A percentile compares a stretch with the other conserved stretches of the same genome.
phyloP scores from a whole-genome alignment of 2,329 filamentous ascomycete species.

The Claviceps fusiformis region DNA sequence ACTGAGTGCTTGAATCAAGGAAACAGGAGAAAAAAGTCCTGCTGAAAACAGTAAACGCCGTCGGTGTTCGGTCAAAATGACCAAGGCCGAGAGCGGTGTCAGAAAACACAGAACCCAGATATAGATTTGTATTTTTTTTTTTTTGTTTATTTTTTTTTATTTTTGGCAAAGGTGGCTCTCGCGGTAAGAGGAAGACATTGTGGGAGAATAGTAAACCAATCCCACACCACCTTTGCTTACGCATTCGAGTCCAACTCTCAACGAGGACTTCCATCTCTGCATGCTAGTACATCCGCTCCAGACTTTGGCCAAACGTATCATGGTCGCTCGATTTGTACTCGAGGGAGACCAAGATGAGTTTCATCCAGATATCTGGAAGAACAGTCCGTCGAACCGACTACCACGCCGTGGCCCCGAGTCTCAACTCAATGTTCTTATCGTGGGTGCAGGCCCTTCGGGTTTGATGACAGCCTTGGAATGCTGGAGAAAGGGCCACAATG shows the following conservation, averaged over 20 bases:
- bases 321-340: neutral
- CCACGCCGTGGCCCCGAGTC: constrained; percentile 1
- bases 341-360: neutral
- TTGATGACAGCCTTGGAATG: constrained; percentile 8
- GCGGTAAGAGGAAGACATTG: too few relatives aligned
- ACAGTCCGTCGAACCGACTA: neutral
- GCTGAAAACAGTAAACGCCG: neutral
- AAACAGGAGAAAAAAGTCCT: neutral
- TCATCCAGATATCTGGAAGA: neutral
- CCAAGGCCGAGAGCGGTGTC: neutral
- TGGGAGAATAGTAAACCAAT: too few relatives aligned
- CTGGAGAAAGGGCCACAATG: constrained; percentile 9
- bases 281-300: neutral
- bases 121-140: too few relatives aligned
- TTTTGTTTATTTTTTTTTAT: too few relatives aligned
- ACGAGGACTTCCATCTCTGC: neutral
- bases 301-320: neutral
- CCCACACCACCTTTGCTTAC: too few relatives aligned
- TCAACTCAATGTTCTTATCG: constrained; percentile 6
- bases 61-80: neutral
- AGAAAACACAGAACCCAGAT: neutral
- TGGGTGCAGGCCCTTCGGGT: constrained; percentile 7
- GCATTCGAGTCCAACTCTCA: too few relatives aligned
- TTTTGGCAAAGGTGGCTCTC: too few relatives aligned
- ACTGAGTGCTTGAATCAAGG: too few relatives aligned